A percentile compares a stretch with the other conserved stretches of the same genome.
Evolutionary conservation across 768 basidiomycete genomes (phyloP).

Genomic region (Boletus tylopilopsis): DNA sequence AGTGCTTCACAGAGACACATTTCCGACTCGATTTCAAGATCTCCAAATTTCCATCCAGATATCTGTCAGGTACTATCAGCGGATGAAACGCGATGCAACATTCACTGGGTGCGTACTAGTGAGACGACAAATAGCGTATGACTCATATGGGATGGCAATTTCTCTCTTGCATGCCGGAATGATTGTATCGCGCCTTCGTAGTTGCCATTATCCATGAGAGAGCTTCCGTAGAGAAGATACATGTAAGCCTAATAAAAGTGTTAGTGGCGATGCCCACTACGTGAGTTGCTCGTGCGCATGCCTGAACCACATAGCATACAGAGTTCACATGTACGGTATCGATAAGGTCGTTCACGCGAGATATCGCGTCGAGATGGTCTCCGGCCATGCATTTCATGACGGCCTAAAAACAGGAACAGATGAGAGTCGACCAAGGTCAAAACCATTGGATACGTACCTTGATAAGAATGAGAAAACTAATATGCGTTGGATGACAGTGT

Average conservation of each 20-base stretch:
- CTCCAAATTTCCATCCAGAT: not conserved
- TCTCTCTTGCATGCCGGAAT: not conserved
- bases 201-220: not conserved
- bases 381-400: not conserved
- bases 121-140: not conserved
- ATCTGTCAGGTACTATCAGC: not conserved
- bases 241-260: not conserved
- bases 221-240: not conserved
- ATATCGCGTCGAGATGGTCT: not conserved
- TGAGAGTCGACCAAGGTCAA: not conserved
- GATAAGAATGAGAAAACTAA: not conserved
- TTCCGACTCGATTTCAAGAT: not conserved
- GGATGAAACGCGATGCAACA: not conserved
- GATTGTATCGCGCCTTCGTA: not conserved
- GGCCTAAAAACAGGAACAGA: not conserved
- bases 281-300: not conserved
- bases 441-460: not conserved
- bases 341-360: not conserved
- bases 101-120: not conserved
- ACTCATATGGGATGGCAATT: not conserved
- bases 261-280: not conserved
- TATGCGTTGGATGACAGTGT: not conserved
- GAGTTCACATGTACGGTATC: not conserved
- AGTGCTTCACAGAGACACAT: not conserved
- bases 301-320: not conserved